A percentile compares a stretch with the other conserved stretches of the same genome.
Evolutionary conservation across 177 flowering plant genomes (phyloP).

Genomic region (Vitis hybrid): DNA sequence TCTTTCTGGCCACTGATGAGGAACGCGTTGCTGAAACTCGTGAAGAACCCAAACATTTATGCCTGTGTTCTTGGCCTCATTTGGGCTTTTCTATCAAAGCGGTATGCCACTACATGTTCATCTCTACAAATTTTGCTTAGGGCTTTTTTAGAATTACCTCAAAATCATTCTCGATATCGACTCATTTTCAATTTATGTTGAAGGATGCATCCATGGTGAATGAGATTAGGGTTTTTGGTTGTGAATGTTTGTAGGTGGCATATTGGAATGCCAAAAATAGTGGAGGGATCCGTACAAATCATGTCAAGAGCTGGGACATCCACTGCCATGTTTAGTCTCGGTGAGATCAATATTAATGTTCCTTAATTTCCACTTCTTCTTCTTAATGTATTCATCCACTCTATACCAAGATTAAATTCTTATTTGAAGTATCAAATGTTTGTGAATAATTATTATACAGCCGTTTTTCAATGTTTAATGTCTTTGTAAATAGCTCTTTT

Average conservation of each 20-base stretch:
- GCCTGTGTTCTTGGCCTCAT: slow-evolving; percentile 11
- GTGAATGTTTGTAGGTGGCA: slow-evolving; percentile 21
- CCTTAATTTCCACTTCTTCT: too few species aligned
- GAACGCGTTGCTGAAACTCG: slow-evolving; percentile 6
- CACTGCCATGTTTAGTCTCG: slow-evolving; percentile 33
- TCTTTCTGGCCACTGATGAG: slow-evolving; percentile 1
- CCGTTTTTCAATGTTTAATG: too few species aligned
- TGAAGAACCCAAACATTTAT: slow-evolving; percentile 10
- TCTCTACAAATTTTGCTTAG: neutral
- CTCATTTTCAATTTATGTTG: too few species aligned
- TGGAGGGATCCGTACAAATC: slow-evolving; percentile 27
- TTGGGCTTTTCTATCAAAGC: slow-evolving; percentile 16
- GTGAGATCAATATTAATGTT: slow-evolving; percentile 9
- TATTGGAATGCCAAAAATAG: slow-evolving; percentile 23
- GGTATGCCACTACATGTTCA: neutral
- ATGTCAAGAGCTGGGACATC: slow-evolving; percentile 32
- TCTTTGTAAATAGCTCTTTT: too few species aligned
- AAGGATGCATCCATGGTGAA: neutral
- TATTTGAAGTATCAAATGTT: too few species aligned
- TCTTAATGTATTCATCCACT: too few species aligned
- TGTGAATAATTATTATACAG: too few species aligned
- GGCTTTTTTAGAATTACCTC: neutral
- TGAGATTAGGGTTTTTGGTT: neutral
- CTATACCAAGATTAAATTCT: too few species aligned
- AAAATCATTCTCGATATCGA: too few species aligned